Evolutionary conservation across 371 early-diverging fungal species (phyloP), one percentile per base, ranked within the genome.

Genomic region (Rhizomucor pusillus): DNA sequence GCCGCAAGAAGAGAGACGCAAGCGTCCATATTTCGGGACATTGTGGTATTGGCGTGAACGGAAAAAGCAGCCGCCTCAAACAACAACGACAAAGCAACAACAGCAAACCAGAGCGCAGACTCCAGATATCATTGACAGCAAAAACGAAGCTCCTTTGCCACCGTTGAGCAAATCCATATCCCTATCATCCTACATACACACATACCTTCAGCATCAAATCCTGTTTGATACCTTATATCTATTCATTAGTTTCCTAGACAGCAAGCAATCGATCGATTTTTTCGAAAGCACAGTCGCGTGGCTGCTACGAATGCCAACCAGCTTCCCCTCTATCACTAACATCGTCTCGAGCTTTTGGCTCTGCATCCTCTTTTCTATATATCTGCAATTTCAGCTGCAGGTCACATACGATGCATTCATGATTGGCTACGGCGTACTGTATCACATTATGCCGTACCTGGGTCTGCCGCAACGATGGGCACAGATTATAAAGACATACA

Each of bases 341-440:
- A 40, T 69, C 10, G 7, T 54, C 9, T 34, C 56, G 2, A 69
- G 73, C 37, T 48, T 60, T 14, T 18, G 33, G 0, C 43, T 63
- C 22, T 66, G 64, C 36, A 54, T 53, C 29, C 24, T 66, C 11
- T 73, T 73, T 23, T 64, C 63, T 22, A 60, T 73, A 5, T 69
- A 73, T 47, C 46, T 73, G 22, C 73, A 73, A 52, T 45, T 61
- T 10, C 69, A 69, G 33, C 37, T 73, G 18, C 67, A 73, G 18
- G 43, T 67, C 1, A 67, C 70, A 0, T 73, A 63, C 29, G 67
- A 69, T 44, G 44, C 25, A 11, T 52, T 60, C 3, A 48, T 67
- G 41, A 36, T 67, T 1, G 10, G 18, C 0, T 69, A 46, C 50
- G 52, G 60, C 1, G 6, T 43, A 1, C 29, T 59, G 7, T 63